phyloP scores from a whole-genome alignment of 768 basidiomycete genomes.

The Tremella fuciformis region DNA sequence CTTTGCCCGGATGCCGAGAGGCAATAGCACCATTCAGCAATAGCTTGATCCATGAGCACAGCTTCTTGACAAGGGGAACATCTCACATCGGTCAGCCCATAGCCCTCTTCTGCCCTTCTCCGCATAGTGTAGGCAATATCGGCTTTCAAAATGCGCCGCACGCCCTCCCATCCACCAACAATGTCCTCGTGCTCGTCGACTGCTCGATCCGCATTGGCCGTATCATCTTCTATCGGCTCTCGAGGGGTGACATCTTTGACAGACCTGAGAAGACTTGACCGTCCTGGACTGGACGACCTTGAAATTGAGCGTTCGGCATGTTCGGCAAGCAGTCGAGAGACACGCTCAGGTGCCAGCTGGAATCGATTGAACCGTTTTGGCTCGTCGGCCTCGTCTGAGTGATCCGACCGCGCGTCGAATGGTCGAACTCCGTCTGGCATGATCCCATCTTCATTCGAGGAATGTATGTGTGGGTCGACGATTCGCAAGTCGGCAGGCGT shows the following conservation, averaged over 20 bases:
- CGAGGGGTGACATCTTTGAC: slow-evolving; percentile 10
- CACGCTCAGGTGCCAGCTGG: slow-evolving; percentile 27
- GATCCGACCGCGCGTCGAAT: neutral
- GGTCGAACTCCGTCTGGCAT: neutral
- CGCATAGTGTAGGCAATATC: slow-evolving; percentile 45
- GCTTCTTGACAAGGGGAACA: too few relatives aligned
- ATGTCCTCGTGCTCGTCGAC: slow-evolving; percentile 25
- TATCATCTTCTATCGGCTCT: slow-evolving; percentile 14
- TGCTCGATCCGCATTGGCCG: slow-evolving; percentile 8
- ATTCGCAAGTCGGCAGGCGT: neutral
- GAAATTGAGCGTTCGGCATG: slow-evolving; percentile 12
- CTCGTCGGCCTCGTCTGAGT: slow-evolving; percentile 10
- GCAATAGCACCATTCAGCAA: slow-evolving; percentile 45
- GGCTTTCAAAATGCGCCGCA: slow-evolving; percentile 22
- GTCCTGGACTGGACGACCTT: neutral
- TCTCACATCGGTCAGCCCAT: slow-evolving; percentile 47
- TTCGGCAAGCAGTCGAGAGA: slow-evolving; percentile 6
- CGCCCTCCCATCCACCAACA: slow-evolving; percentile 19
- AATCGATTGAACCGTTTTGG: slow-evolving; percentile 28
- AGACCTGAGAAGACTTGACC: slow-evolving; percentile 9
- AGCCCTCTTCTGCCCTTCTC: slow-evolving; percentile 43
- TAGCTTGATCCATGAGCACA: slow-evolving; percentile 19
- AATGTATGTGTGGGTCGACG: neutral
- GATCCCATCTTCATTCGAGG: too few relatives aligned
- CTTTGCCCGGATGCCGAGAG: slow-evolving; percentile 31